Conservation (phyloP, 2,329 filamentous ascomycete species). For the Talaromyces piceae region DNA sequence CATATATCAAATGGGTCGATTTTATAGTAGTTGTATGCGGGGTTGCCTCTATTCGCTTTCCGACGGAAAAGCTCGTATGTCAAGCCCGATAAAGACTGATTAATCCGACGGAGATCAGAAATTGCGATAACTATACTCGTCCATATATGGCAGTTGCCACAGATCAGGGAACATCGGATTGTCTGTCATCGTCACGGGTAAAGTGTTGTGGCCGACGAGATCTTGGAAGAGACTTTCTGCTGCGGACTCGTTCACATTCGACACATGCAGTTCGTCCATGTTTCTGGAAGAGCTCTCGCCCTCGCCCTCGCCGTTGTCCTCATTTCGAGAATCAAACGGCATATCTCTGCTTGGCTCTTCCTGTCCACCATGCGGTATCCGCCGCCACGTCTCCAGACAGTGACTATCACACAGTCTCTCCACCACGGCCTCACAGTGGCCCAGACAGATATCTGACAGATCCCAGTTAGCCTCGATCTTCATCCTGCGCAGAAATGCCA, state of each 20-base stretch:
- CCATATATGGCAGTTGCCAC: constrained; percentile 7
- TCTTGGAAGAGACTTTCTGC: background rate
- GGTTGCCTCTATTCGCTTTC: background rate
- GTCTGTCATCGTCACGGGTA: background rate
- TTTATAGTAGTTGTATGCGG: background rate
- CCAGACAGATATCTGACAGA: constrained; percentile 16
- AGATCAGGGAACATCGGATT: constrained; percentile 6
- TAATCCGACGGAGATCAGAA: background rate
- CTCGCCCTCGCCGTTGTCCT: too few relatives aligned
- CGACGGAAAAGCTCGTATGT: background rate
- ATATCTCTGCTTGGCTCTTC: background rate
- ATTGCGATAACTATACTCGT: constrained; percentile 10
- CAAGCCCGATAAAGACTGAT: too few relatives aligned
- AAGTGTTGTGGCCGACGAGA: background rate
- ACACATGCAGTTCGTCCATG: background rate
- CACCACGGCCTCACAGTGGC: constrained; percentile 15
- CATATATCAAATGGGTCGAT: too few relatives aligned
- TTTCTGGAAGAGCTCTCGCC: background rate
- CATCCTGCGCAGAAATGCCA: constrained; percentile 12
- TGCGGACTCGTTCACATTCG: background rate
- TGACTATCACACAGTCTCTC: constrained; percentile 12
- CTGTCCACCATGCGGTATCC: background rate
- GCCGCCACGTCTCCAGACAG: constrained; percentile 4
- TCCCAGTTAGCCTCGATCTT: constrained; percentile 16
- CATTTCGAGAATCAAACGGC: background rate